Percentiles rank a stretch among this genome's conserved stretches.
Evolutionary conservation across 805 yeast genomes (phyloP).

Genomic region (Scheffersomyces ergatensis): DNA sequence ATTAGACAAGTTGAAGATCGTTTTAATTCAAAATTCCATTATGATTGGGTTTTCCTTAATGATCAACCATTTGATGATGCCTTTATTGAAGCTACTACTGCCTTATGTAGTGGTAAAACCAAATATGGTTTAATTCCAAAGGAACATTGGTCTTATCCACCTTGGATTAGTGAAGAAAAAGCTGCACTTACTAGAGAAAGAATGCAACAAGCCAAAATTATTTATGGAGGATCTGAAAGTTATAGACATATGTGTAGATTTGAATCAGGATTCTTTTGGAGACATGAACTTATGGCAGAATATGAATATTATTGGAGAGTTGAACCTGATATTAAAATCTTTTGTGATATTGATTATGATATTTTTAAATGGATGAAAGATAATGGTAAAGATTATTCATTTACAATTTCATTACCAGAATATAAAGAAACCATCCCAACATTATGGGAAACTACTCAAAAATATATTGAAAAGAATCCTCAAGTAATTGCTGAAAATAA

Average conservation of each 20-base stretch:
- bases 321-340: slow-evolving; percentile 77
- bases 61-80: slow-evolving; percentile 81
- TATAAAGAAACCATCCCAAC: slow-evolving; percentile 83
- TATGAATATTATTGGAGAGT: slow-evolving; percentile 92
- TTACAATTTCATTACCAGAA: slow-evolving; percentile 78
- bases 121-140: slow-evolving; percentile 76
- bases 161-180: slow-evolving; percentile 70
- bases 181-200: slow-evolving; percentile 61
- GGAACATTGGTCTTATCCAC: slow-evolving; percentile 84
- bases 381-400: slow-evolving; percentile 76
- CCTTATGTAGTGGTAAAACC: slow-evolving; percentile 71
- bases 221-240: slow-evolving; percentile 73
- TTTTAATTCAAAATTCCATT: slow-evolving; percentile 73
- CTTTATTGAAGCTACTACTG: slow-evolving; percentile 63
- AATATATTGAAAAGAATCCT: slow-evolving; percentile 59
- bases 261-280: slow-evolving; percentile 84
- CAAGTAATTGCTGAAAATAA: slow-evolving; percentile 59
- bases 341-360: slow-evolving; percentile 81
- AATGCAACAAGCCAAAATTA: slow-evolving; percentile 54
- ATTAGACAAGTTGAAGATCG: slow-evolving; percentile 82
- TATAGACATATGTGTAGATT: slow-evolving; percentile 92
- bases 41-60: slow-evolving; percentile 93
- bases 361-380: slow-evolving; percentile 78
- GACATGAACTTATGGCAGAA: slow-evolving; percentile 68
- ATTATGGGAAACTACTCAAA: slow-evolving; percentile 72